Base-by-base conservation (phyloP, 805 yeast species). In the Wickerhamomyces silvicola region DNA sequence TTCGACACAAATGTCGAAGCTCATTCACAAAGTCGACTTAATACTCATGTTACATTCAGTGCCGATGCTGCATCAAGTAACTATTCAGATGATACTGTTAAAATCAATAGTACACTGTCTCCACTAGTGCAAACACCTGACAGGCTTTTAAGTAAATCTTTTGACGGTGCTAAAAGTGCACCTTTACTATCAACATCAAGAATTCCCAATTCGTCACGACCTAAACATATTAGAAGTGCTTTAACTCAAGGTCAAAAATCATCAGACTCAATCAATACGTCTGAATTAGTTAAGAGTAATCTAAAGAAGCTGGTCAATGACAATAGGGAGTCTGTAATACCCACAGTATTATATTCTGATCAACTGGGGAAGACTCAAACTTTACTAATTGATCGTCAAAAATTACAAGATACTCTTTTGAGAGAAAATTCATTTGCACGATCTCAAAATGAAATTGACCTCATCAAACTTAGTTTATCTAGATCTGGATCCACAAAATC, bases 401-500 rank as follows among this genome's bases (percentile, higher is more conserved):
- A 12, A 3, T 6, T 39, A 4, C 36, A 34, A 18, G 33, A 37
- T 1, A 14, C 42, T 7, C 15, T 35, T 10, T n/a, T 35, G 11
- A 29, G 33, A 33, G 28, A 20, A 7, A 13, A 23, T 14, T 28
- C 38, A 2, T 19, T 37, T 6, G 23, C 22, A 5, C 23, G 29
- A 14, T 17, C 40, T 9, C 32, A 33, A 12, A 14, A 13, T 7
- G 44, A 40, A 17, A 14, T 46, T 7, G 36, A 33, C 10, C 3
- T 32, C 1, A 33, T 38, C 22, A 43, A 39, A 17, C 12, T 16
- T 2, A 19, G 24, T 9, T 37, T 45, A 10, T 32, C 45, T 7
- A 36, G 42, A 18, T 30, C 38, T 5, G 43, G 28, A 30, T 37
- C 48, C 3, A 20, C 35, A 2, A 36, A 31, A 4, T 33, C 49